phyloP scores from a whole-genome alignment of 768 basidiomycete genomes.

The Rhodosporidiobolus sp. region DNA sequence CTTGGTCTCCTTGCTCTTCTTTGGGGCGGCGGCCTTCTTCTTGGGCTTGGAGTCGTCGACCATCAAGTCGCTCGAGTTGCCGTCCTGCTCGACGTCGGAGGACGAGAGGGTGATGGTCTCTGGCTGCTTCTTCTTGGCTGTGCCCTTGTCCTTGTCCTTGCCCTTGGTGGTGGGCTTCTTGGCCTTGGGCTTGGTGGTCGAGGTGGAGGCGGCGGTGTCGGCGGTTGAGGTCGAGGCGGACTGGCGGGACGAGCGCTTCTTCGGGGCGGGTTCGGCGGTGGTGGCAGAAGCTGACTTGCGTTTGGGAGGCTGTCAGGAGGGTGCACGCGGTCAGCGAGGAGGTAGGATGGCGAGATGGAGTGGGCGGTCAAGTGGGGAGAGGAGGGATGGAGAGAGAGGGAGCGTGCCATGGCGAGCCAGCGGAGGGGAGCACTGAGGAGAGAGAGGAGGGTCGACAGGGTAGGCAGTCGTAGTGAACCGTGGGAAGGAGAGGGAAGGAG shows the following conservation, averaged over 20 bases:
- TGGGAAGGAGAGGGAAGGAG: background rate
- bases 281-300: background rate
- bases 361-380: background rate
- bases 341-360: background rate
- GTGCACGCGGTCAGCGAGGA: background rate
- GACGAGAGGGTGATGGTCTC: background rate
- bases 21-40: background rate
- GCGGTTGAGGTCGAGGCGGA: background rate
- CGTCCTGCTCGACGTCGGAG: background rate
- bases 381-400: background rate
- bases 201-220: background rate
- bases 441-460: background rate
- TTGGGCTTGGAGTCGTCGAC: background rate
- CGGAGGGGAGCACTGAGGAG: background rate
- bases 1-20: constrained; percentile 1
- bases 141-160: background rate
- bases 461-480: too few species aligned
- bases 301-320: constrained; percentile 13
- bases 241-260: constrained; percentile 18
- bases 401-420: background rate
- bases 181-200: background rate
- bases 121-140: background rate
- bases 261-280: background rate
- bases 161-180: background rate
- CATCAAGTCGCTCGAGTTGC: background rate